Percentiles rank a stretch among this genome's conserved stretches.
These are phyloP conservation scores for Aspergillus caelatus DNA, from an alignment of 2,329 filamentous ascomycete species.

Conservation along the genomic window DNA sequence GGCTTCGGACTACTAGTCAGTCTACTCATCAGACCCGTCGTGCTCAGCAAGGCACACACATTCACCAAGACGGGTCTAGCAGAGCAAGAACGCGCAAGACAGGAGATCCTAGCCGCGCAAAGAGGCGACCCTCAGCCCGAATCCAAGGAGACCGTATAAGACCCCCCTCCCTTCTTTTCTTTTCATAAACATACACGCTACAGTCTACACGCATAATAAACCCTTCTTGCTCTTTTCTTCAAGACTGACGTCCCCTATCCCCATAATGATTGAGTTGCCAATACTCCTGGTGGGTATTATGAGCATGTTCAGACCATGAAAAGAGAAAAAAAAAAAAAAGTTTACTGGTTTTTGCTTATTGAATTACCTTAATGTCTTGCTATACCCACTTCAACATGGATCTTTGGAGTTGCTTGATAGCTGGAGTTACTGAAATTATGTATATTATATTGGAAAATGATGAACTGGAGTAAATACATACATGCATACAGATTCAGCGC, in stretches of 20 bases:
- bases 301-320: not conserved
- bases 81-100: slow-evolving; percentile 46
- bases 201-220: slow-evolving; percentile 2
- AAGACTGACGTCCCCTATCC: not conserved
- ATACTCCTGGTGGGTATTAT: not conserved
- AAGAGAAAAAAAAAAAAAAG: not conserved
- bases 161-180: not conserved
- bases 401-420: not conserved
- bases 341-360: not conserved
- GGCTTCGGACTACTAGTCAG: slow-evolving; percentile 44
- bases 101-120: slow-evolving; percentile 34
- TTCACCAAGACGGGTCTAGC: slow-evolving; percentile 49
- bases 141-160: slow-evolving; percentile 55
- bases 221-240: not conserved
- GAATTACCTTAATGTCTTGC: not conserved
- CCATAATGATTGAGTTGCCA: not conserved
- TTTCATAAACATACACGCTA: not conserved
- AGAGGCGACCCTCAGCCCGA: slow-evolving; percentile 48
- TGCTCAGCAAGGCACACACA: slow-evolving; percentile 46
- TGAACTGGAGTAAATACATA: too few relatives aligned
- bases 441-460: not conserved
- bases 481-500: too few relatives aligned
- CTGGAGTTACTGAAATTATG: not conserved
- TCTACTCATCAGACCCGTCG: slow-evolving; percentile 40
- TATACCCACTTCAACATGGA: not conserved